Evolutionary conservation across 2,329 filamentous ascomycete genomes (phyloP), one percentile per base, ranked within the genome.

Genomic region (Pseudopithomyces chartarum): DNA sequence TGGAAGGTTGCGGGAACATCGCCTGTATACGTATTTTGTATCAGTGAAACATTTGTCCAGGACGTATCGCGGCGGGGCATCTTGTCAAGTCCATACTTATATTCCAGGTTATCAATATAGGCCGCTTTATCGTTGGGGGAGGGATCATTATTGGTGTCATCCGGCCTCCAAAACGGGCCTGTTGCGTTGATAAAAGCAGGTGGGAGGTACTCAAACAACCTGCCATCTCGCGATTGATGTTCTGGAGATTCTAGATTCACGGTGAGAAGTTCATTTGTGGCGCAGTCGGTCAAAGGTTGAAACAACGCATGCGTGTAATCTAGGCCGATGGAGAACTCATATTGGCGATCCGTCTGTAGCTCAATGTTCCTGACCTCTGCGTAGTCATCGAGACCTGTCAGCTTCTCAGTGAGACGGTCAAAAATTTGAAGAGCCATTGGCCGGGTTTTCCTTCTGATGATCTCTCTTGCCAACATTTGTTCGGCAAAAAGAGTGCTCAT

Each of bases 401-500:
- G 60, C 50, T 54, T 56, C 5, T 68, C 65, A 17, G 76, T 73
- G 6, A 80, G 55, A 72, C 74, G 78, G 42, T 79, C 74, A 45
- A 71, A 29, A 62, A 78, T 73, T 29, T 67, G 70, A 6, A 65
- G 52, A 6, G 43, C 39, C 0, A 43, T 17, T 44, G 60, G 55
- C n/a, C 53, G 55, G 13, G 48, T 53, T 17, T 57, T 60, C 60
- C 55, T 73, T 65, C 54, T 75, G 68, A 78, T 70, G 2, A 58
- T 61, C 56, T 83, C 78, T 33, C 84, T 76, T 32, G 79, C 68
- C 39, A 81, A 76, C 64, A 85, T 82, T 59, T 86, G 84, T 45
- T 83, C 79, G 20, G 80, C 82, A 52, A 82, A 85, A 20, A 86
- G 79, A 33, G 79, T 77, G 1, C 81, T 76, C 47, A 86, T 76